These are phyloP conservation scores for Alternaria solani DNA, from an alignment of 2,329 filamentous ascomycete species.

Conservation along the genomic window DNA sequence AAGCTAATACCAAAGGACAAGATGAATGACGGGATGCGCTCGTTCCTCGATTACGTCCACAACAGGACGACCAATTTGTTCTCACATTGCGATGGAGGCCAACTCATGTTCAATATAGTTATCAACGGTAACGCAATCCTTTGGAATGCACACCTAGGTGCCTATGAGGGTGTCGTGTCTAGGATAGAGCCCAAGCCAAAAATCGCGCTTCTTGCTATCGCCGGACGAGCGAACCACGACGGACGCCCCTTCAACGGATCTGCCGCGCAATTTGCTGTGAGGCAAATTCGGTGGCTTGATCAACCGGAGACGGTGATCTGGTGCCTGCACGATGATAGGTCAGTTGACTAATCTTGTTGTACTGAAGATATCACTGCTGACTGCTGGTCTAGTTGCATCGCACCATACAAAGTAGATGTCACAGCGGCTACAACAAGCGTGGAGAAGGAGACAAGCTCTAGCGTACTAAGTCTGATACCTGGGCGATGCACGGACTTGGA, in stretches of 20 bases:
- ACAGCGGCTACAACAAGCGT: neutral
- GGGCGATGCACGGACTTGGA: neutral
- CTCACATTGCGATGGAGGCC: slow-evolving; percentile 11
- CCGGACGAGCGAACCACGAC: slow-evolving; percentile 11
- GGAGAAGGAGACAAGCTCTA: neutral
- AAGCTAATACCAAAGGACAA: slow-evolving; percentile 5
- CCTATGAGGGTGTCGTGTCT: slow-evolving; percentile 14
- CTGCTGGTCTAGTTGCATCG: neutral
- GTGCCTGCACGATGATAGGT: slow-evolving; percentile 15
- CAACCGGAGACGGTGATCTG: slow-evolving; percentile 17
- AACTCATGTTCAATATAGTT: slow-evolving; percentile 15
- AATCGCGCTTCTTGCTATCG: slow-evolving; percentile 7
- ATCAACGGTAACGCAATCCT: neutral
- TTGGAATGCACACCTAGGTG: slow-evolving; percentile 13
- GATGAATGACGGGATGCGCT: slow-evolving; percentile 3
- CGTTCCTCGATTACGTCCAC: slow-evolving; percentile 7
- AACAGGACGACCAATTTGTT: neutral
- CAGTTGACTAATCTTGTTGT: neutral
- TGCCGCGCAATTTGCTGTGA: slow-evolving; percentile 10
- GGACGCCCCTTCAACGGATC: slow-evolving; percentile 10
- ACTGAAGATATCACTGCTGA: neutral
- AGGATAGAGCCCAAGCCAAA: slow-evolving; percentile 15
- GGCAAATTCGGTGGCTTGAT: slow-evolving; percentile 4
- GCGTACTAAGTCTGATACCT: neutral
- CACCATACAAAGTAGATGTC: slow-evolving; percentile 3